These are phyloP conservation scores for Tilletia indica DNA, from an alignment of 1,284 basidiomycete genomes.

Conservation along the genomic window DNA sequence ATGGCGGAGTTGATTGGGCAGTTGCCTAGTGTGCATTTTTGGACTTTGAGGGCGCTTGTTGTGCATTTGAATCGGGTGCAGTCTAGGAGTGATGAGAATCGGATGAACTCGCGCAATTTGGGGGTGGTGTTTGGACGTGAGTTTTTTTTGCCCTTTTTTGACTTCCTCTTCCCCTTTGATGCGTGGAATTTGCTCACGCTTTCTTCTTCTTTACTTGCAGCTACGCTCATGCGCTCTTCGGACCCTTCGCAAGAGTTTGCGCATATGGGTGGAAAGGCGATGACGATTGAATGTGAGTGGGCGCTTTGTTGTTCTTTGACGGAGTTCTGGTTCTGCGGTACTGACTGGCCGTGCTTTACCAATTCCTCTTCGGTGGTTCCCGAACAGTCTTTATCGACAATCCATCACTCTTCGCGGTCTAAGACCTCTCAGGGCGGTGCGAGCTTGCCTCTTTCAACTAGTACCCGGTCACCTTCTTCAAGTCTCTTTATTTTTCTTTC, in stretches of 20 bases:
- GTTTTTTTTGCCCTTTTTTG: slow-evolving; percentile 56
- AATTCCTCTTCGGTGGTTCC: background rate
- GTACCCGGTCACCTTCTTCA: background rate
- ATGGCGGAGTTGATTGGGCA: slow-evolving; percentile 69
- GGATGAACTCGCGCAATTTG: slow-evolving; percentile 92
- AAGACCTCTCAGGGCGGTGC: background rate
- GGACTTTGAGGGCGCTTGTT: slow-evolving; percentile 79
- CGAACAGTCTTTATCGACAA: slow-evolving; percentile 26
- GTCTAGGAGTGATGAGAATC: slow-evolving; percentile 65
- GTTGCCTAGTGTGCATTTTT: slow-evolving; percentile 81
- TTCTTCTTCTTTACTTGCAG: slow-evolving; percentile 58
- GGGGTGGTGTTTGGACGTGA: slow-evolving; percentile 99
- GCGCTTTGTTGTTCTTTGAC: slow-evolving; percentile 74
- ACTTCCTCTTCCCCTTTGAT: background rate
- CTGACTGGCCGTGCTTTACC: slow-evolving; percentile 67
- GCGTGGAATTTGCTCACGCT: background rate
- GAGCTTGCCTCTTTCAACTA: too few species aligned
- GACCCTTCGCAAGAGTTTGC: slow-evolving; percentile 86
- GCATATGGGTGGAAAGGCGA: slow-evolving; percentile 92
- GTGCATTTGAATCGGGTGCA: slow-evolving; percentile 69
- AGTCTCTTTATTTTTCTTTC: slow-evolving; percentile 16
- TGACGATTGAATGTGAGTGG: slow-evolving; percentile 61
- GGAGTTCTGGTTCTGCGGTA: slow-evolving; percentile 62
- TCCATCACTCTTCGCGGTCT: slow-evolving; percentile 23
- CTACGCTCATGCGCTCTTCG: slow-evolving; percentile 85